Evolutionary conservation across 768 basidiomycete genomes (phyloP).

Genomic region (Boletus barrowsii): DNA sequence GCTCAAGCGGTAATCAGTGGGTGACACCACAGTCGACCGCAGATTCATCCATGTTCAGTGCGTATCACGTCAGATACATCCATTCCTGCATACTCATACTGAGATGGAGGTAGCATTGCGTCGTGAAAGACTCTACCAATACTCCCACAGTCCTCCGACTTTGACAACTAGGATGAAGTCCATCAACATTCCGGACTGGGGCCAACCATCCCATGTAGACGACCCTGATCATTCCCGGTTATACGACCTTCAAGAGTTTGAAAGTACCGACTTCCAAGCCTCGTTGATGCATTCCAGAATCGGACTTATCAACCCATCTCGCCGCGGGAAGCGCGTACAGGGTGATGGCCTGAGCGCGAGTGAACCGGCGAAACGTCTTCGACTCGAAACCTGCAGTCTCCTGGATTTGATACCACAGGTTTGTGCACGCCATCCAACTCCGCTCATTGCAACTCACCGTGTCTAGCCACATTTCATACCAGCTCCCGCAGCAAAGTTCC

Average conservation of each 20-base stretch:
- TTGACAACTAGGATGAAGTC: not conserved
- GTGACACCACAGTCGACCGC: conserved; percentile 11
- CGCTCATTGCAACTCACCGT: conserved; percentile 10
- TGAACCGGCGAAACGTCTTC: conserved; percentile 31
- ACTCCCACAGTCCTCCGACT: conserved; percentile 19
- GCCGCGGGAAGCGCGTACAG: conserved; percentile 9
- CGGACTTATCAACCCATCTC: not conserved
- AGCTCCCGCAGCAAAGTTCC: conserved; percentile 12
- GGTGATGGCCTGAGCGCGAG: not conserved
- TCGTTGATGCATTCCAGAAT: not conserved
- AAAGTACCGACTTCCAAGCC: conserved; percentile 32
- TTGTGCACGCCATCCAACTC: conserved; percentile 11
- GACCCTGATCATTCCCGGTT: conserved; percentile 38
- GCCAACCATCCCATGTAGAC: conserved; percentile 22
- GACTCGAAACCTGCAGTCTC: conserved; percentile 35
- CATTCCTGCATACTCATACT: not conserved
- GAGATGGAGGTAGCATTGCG: conserved; percentile 16
- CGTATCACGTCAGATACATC: conserved; percentile 6
- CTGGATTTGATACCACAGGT: conserved; percentile 46
- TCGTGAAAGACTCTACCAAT: conserved; percentile 21
- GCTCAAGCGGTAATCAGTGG: conserved; percentile 17
- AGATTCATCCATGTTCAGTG: conserved; percentile 21
- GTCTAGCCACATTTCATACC: conserved; percentile 25
- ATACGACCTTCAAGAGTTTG: conserved; percentile 44
- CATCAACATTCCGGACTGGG: conserved; percentile 38